Conservation (phyloP, 306 rosid species). For the Casuarina cunninghamiana region DNA sequence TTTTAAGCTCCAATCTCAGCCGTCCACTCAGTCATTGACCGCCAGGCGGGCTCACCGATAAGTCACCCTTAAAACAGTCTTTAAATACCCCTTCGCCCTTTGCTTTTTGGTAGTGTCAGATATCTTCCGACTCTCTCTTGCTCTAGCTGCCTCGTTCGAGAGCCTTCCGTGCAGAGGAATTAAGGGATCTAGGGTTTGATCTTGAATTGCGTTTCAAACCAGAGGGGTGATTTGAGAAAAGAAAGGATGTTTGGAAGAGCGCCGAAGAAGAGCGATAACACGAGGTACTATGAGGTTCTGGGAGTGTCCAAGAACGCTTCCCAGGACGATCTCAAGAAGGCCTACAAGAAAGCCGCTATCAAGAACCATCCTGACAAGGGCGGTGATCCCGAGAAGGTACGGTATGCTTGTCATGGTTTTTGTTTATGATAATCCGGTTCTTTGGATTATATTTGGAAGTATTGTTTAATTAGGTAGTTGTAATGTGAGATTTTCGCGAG, state of each 20-base stretch:
- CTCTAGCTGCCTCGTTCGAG: not conserved
- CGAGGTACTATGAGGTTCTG: slow-evolving; percentile 67
- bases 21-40: slow-evolving; percentile 12
- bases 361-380: slow-evolving; percentile 93
- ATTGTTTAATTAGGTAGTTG: not conserved
- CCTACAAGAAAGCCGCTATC: slow-evolving; percentile 84
- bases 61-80: not conserved
- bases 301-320: slow-evolving; percentile 78
- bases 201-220: slow-evolving; percentile 7
- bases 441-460: not conserved
- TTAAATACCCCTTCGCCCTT: not conserved
- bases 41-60: not conserved
- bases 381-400: slow-evolving; percentile 87
- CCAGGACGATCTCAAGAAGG: slow-evolving; percentile 81
- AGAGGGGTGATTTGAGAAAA: not conserved
- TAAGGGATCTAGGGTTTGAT: not conserved
- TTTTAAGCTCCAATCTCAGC: slow-evolving; percentile 19
- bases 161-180: not conserved
- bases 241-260: slow-evolving; percentile 69
- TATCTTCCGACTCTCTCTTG: not conserved
- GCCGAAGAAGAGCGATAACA: slow-evolving; percentile 72
- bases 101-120: too few species aligned
- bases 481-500: not conserved
- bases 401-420: not conserved
- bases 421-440: not conserved